Conservation (phyloP, 1,139 yeast genomes). For the Geotrichum fermentans region DNA sequence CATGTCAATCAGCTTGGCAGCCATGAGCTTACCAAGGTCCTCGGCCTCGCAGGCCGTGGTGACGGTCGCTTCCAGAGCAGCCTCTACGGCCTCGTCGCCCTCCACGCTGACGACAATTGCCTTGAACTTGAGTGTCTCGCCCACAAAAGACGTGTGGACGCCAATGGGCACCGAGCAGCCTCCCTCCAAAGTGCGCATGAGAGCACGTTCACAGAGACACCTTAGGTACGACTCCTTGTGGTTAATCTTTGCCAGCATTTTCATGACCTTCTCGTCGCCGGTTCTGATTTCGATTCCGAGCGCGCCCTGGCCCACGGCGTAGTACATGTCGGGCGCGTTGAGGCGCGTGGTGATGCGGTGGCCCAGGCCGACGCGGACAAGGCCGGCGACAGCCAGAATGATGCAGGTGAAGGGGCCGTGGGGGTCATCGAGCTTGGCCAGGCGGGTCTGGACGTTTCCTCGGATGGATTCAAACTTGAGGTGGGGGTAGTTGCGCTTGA, state of each 20-base stretch:
- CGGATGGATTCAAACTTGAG: conserved; percentile 71
- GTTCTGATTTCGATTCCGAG: conserved; percentile 83
- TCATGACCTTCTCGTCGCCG: conserved; percentile 54
- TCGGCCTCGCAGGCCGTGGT: conserved; percentile 58
- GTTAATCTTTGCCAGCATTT: conserved; percentile 58
- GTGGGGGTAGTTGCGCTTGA: conserved; percentile 53
- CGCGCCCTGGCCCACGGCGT: conserved; percentile 98
- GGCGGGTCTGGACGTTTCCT: conserved; percentile 82
- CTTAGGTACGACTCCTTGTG: conserved; percentile 64
- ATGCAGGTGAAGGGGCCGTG: conserved; percentile 68
- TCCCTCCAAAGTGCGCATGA: conserved; percentile 87
- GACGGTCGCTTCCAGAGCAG: conserved; percentile 38
- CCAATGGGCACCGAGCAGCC: conserved; percentile 98
- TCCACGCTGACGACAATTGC: conserved; percentile 85
- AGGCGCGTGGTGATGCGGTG: conserved; percentile 61
- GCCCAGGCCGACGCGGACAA: conserved; percentile 64
- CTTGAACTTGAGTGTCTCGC: conserved; percentile 44
- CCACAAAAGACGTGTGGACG: conserved; percentile 59
- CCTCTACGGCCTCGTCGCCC: conserved; percentile 66
- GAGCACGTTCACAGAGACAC: conserved; percentile 85
- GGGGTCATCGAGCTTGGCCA: conserved; percentile 68
- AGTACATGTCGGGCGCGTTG: conserved; percentile 81
- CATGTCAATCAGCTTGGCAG: conserved; percentile 56
- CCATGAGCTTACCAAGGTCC: conserved; percentile 64
- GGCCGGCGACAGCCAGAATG: conserved; percentile 88